These are phyloP conservation scores for Arabis alpina DNA, from an alignment of 345 rosid species.

Conservation along the genomic window DNA sequence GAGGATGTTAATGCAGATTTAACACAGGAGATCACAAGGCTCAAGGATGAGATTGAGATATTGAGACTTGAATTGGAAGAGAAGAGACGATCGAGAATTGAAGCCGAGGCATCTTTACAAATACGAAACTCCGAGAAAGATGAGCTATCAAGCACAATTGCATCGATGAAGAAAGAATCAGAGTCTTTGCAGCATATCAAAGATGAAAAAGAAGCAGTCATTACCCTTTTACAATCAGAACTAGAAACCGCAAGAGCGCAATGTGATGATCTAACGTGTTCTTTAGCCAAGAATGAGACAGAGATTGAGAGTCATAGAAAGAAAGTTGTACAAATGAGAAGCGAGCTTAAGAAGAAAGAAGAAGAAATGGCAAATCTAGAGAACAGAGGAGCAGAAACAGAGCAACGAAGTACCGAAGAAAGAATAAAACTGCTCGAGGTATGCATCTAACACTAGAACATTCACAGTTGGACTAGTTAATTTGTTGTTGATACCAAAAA, in stretches of 20 bases:
- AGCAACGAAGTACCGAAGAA: constrained; percentile 46
- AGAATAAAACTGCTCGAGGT: constrained; percentile 73
- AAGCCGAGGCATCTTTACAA: constrained; percentile 45
- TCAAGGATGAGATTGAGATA: constrained; percentile 52
- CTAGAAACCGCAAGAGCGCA: constrained; percentile 49
- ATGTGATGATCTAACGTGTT: constrained; percentile 54
- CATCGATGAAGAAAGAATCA: constrained; percentile 54
- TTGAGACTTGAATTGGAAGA: constrained; percentile 40
- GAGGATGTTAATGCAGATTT: constrained; percentile 51
- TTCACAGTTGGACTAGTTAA: background rate
- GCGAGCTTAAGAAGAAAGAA: constrained; percentile 70
- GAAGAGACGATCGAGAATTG: constrained; percentile 38
- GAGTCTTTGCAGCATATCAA: constrained; percentile 50
- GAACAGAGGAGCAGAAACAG: constrained; percentile 53
- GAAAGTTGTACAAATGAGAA: constrained; percentile 58
- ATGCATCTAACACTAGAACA: constrained; percentile 17
- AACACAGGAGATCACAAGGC: constrained; percentile 46
- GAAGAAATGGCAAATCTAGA: constrained; percentile 50
- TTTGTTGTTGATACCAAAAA: background rate
- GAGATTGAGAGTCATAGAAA: constrained; percentile 73
- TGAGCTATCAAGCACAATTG: constrained; percentile 45
- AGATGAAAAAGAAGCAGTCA: constrained; percentile 56
- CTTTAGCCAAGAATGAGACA: constrained; percentile 52
- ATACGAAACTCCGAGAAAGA: constrained; percentile 52
- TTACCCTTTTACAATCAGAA: constrained; percentile 50